Conservation (phyloP, 192 early-diverging fungal genomes). For the Umbelopsis sp. region DNA sequence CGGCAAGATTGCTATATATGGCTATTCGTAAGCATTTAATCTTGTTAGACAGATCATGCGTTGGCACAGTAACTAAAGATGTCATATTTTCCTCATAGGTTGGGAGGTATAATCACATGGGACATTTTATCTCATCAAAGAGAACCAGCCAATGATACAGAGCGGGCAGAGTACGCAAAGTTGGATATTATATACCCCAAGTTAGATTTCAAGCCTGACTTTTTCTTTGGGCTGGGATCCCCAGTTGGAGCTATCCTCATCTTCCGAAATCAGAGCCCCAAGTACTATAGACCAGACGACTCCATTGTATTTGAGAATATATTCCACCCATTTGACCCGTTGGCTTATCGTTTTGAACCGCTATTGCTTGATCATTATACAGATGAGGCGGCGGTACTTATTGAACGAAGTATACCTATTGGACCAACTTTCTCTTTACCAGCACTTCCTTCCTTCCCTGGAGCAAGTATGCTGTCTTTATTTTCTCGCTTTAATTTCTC, state of each 20-base stretch:
- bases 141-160: slow-evolving; percentile 17
- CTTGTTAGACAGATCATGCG: background rate
- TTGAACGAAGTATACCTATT: slow-evolving; percentile 36
- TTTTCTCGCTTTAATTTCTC: slow-evolving; percentile 30
- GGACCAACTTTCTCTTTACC: slow-evolving; percentile 40
- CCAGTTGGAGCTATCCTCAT: slow-evolving; percentile 63
- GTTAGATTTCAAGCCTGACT: slow-evolving; percentile 50
- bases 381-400: slow-evolving; percentile 39
- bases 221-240: slow-evolving; percentile 53
- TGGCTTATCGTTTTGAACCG: slow-evolving; percentile 75
- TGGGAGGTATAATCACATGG: slow-evolving; percentile 71
- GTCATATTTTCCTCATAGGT: slow-evolving; percentile 10
- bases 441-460: slow-evolving; percentile 35
- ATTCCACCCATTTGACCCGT: slow-evolving; percentile 77
- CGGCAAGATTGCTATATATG: slow-evolving; percentile 62
- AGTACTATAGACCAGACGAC: slow-evolving; percentile 53
- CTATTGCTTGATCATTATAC: slow-evolving; percentile 44
- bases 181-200: slow-evolving; percentile 38
- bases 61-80: background rate
- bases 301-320: slow-evolving; percentile 67
- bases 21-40: slow-evolving; percentile 53
- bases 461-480: slow-evolving; percentile 25
- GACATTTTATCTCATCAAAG: slow-evolving; percentile 63
- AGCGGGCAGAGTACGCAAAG: slow-evolving; percentile 31
- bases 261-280: slow-evolving; percentile 60